These are phyloP conservation scores for Trametes pubescens DNA, from an alignment of 1,284 basidiomycete genomes.

Conservation along the genomic window DNA sequence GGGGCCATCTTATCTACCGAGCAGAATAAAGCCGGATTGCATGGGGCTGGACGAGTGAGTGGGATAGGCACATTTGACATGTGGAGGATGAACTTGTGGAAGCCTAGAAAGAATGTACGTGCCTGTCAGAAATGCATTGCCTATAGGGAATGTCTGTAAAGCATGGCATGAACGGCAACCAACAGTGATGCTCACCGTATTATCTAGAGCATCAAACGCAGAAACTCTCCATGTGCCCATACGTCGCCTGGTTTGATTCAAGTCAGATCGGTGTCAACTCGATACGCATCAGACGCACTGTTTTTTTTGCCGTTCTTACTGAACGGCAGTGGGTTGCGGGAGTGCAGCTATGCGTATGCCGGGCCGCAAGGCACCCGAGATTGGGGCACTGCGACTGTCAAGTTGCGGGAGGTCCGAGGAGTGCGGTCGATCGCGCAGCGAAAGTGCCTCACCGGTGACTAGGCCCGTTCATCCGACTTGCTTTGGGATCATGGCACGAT, in stretches of 20 bases:
- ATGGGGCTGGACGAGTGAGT: not conserved
- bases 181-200: not conserved
- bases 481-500: too few relatives aligned
- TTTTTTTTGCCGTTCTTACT: too few relatives aligned
- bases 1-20: slow-evolving; percentile 4
- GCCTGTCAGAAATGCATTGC: not conserved
- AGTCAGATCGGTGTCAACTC: not conserved
- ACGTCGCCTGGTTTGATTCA: not conserved
- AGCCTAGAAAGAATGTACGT: not conserved
- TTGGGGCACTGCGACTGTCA: too few relatives aligned
- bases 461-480: too few relatives aligned
- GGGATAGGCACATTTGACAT: not conserved
- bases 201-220: not conserved
- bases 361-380: too few relatives aligned
- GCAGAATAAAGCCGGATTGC: not conserved
- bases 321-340: too few relatives aligned
- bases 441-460: too few relatives aligned
- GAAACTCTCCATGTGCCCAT: not conserved
- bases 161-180: not conserved
- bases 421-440: too few relatives aligned
- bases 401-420: too few relatives aligned
- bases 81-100: not conserved
- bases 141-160: not conserved
- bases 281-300: not conserved
- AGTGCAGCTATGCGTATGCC: too few relatives aligned